Evolutionary conservation across 1,139 yeast genomes (phyloP).

Genomic region (Protomyces inouyei): DNA sequence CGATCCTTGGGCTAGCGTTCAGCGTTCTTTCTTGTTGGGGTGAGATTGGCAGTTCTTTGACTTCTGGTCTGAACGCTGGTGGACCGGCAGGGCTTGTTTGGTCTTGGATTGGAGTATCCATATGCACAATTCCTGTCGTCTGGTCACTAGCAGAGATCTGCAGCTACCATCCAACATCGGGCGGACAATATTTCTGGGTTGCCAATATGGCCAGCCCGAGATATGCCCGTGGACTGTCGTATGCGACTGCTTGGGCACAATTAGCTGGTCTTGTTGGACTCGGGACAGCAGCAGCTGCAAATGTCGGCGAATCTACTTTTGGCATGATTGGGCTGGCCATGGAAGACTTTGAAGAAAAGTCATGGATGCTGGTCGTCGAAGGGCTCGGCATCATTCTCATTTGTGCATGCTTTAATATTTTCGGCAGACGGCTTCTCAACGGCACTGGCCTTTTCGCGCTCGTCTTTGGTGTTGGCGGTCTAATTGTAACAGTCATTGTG

Average conservation of each 20-base stretch:
- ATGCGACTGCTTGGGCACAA: slow-evolving; percentile 31
- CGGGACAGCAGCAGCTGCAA: slow-evolving; percentile 35
- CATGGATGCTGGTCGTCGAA: slow-evolving; percentile 31
- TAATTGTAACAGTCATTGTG: slow-evolving; percentile 33
- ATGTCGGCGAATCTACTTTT: slow-evolving; percentile 34
- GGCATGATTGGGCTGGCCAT: slow-evolving; percentile 34
- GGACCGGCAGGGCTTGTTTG: slow-evolving; percentile 52
- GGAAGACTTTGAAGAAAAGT: slow-evolving; percentile 27
- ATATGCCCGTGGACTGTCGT: slow-evolving; percentile 31
- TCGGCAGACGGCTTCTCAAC: slow-evolving; percentile 34
- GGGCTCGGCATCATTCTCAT: slow-evolving; percentile 27
- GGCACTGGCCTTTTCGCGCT: slow-evolving; percentile 35
- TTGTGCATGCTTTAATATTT: slow-evolving; percentile 29
- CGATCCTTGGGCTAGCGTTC: slow-evolving; percentile 42
- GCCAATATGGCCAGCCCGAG: slow-evolving; percentile 34
- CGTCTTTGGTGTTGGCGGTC: slow-evolving; percentile 34
- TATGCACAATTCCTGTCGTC: slow-evolving; percentile 56
- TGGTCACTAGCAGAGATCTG: slow-evolving; percentile 60
- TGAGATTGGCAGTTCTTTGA: slow-evolving; percentile 43
- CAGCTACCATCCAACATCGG: slow-evolving; percentile 61
- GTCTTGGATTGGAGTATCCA: slow-evolving; percentile 66
- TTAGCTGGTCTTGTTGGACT: slow-evolving; percentile 35
- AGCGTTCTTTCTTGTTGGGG: slow-evolving; percentile 42
- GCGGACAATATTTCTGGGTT: slow-evolving; percentile 38
- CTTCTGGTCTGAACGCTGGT: slow-evolving; percentile 39